Evolutionary conservation across 73 alveolate species (phyloP).

Genomic region (Tetrahymena malaccensis): DNA sequence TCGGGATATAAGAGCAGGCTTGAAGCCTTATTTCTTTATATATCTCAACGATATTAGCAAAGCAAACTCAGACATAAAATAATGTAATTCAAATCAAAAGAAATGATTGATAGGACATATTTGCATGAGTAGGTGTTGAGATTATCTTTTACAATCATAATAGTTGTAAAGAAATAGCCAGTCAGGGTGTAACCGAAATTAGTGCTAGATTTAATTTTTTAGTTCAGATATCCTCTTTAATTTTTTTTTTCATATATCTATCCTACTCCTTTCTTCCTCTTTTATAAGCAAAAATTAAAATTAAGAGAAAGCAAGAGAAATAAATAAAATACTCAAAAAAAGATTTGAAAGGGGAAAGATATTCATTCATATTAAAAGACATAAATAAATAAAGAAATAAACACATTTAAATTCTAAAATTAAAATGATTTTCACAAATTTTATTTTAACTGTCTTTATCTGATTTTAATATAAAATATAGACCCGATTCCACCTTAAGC

Average conservation of each 20-base stretch:
- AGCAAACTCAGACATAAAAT: neutral
- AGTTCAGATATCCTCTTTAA: neutral
- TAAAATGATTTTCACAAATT: neutral
- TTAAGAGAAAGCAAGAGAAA: constrained; percentile 17
- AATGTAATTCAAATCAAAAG: neutral
- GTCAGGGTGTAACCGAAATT: neutral
- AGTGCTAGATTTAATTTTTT: neutral
- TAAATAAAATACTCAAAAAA: neutral
- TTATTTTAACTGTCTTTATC: neutral
- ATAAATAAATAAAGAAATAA: neutral
- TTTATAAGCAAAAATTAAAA: neutral
- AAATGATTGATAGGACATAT: neutral
- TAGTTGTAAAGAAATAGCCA: neutral
- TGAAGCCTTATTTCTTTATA: neutral
- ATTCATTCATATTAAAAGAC: neutral
- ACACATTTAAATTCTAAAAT: neutral
- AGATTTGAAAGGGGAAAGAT: constrained; percentile 25
- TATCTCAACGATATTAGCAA: neutral
- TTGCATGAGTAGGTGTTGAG: neutral
- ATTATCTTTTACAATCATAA: neutral
- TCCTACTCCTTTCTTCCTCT: neutral
- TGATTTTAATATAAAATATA: neutral
- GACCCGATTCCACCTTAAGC: neutral
- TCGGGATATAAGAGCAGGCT: neutral
- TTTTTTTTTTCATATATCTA: neutral